Percentiles rank a stretch among this genome's conserved stretches.
Evolutionary conservation across 495 filamentous ascomycete genomes (phyloP).

Genomic region (Gamarada debralockiae): DNA sequence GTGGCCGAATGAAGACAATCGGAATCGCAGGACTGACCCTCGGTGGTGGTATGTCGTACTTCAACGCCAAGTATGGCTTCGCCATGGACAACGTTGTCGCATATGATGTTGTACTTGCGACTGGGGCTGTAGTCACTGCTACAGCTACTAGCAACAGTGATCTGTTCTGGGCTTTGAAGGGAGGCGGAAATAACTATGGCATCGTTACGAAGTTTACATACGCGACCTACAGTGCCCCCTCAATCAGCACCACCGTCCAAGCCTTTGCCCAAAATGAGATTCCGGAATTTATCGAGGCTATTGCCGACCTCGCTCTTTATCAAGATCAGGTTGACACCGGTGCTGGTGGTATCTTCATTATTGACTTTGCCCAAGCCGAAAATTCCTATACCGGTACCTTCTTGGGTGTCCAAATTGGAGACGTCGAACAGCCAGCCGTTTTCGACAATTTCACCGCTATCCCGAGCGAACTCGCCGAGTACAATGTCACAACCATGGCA

Average conservation of each 20-base stretch:
- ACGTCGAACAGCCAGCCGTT: not conserved
- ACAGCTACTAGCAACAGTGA: slow-evolving; percentile 39
- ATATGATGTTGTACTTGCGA: slow-evolving; percentile 47
- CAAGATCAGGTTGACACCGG: not conserved
- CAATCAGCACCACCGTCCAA: not conserved
- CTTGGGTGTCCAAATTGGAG: not conserved
- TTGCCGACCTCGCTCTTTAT: not conserved
- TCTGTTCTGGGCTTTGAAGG: slow-evolving; percentile 51
- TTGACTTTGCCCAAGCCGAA: not conserved
- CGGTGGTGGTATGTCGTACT: slow-evolving; percentile 35
- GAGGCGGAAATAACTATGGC: slow-evolving; percentile 52
- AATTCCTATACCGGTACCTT: not conserved
- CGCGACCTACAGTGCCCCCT: slow-evolving; percentile 29
- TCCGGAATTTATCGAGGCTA: not conserved
- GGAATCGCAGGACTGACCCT: slow-evolving; percentile 52
- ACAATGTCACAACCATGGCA: not conserved
- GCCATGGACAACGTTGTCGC: slow-evolving; percentile 40
- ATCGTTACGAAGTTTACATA: slow-evolving; percentile 48
- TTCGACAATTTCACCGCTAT: slow-evolving; percentile 6
- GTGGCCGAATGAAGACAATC: slow-evolving; percentile 47
- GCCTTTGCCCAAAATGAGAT: not conserved
- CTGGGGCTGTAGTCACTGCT: slow-evolving; percentile 43
- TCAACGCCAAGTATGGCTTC: slow-evolving; percentile 36
- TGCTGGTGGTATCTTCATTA: not conserved
- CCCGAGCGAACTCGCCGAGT: not conserved